Percentiles rank a stretch among this genome's conserved stretches.
Evolutionary conservation across 495 filamentous ascomycete species (phyloP).

Genomic region (Symbiotaphrina buchneri): DNA sequence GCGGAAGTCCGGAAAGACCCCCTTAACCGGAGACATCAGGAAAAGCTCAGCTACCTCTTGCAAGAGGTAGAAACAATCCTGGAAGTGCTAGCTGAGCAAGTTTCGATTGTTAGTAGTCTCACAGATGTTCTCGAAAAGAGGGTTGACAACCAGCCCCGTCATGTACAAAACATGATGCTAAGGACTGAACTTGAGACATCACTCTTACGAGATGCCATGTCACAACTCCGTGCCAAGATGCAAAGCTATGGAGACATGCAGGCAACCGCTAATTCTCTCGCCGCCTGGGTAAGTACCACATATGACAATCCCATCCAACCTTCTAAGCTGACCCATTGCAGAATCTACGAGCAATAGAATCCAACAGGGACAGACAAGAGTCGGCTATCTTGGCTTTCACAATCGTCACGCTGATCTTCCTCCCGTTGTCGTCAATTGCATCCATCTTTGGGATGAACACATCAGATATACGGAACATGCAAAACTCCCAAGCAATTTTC

Average conservation of each 20-base stretch:
- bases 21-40: slow-evolving; percentile 1
- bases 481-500: slow-evolving; percentile 9
- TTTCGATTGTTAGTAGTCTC: neutral
- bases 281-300: neutral
- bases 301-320: neutral
- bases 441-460: slow-evolving; percentile 15
- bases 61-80: slow-evolving; percentile 1
- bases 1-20: neutral
- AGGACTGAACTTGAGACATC: too few species aligned
- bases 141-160: too few species aligned
- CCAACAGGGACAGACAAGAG: slow-evolving; percentile 9
- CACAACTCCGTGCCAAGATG: too few species aligned
- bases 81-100: neutral
- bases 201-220: too few species aligned
- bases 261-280: too few species aligned
- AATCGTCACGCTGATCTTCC: slow-evolving; percentile 17
- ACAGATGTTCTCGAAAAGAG: neutral
- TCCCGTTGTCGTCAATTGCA: slow-evolving; percentile 19
- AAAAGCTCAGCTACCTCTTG: neutral
- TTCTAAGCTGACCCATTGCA: neutral
- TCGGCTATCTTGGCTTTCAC: slow-evolving; percentile 16
- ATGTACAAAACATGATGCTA: too few species aligned
- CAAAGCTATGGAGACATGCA: too few species aligned
- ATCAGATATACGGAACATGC: slow-evolving; percentile 9
- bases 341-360: slow-evolving; percentile 5